Percentiles rank a stretch among this genome's conserved stretches.
These are phyloP conservation scores for Zoysia japonica DNA, from an alignment of 176 grass and related monocot genomes.

Conservation along the genomic window DNA sequence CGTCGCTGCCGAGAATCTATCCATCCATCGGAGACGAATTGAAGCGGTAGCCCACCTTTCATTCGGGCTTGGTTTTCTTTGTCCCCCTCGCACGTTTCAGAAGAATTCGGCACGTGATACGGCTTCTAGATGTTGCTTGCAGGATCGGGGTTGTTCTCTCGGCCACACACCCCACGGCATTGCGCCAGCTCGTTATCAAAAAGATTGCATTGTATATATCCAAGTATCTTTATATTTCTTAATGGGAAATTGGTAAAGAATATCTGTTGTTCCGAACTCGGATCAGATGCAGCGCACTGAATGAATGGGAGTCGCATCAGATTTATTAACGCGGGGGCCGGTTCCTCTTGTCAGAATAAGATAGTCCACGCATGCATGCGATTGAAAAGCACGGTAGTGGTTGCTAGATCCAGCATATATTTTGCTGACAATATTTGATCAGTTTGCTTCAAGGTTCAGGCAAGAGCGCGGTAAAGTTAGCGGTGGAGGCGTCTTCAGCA, in stretches of 20 bases:
- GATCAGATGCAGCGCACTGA: slow-evolving; percentile 47
- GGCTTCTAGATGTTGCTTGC: slow-evolving; percentile 43
- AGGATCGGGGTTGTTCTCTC: not conserved
- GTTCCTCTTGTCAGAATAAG: slow-evolving; percentile 21
- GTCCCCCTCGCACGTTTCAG: no score
- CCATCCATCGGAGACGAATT: no score
- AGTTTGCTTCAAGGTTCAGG: no score
- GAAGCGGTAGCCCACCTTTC: no score
- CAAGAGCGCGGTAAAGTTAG: no score
- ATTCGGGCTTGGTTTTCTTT: no score
- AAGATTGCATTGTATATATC: not conserved
- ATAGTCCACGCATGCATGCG: slow-evolving; percentile 18
- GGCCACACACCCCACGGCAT: not conserved
- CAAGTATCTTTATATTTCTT: not conserved
- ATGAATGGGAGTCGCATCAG: not conserved
- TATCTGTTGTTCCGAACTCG: not conserved
- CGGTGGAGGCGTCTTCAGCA: no score
- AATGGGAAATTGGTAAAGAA: not conserved
- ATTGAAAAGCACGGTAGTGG: not conserved
- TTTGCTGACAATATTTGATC: no score
- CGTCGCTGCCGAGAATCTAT: no score
- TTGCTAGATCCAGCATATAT: not conserved
- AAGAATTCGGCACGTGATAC: slow-evolving; percentile 49
- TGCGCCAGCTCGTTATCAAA: slow-evolving; percentile 22
- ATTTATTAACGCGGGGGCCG: not conserved